These are phyloP conservation scores for Macrotyloma uniflorum DNA, from an alignment of 306 rosid species.

Conservation along the genomic window DNA sequence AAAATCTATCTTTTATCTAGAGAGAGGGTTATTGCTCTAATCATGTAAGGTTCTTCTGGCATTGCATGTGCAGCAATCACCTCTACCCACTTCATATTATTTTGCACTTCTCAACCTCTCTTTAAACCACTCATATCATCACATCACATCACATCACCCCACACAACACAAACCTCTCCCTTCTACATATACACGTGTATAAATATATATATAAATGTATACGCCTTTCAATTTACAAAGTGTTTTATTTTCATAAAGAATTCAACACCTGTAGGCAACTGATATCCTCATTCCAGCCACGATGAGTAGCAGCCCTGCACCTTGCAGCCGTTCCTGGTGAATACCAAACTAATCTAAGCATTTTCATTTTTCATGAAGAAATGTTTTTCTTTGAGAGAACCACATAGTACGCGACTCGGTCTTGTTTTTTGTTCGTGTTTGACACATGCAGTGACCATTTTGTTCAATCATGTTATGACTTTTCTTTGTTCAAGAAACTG, in stretches of 20 bases:
- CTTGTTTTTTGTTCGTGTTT: not conserved
- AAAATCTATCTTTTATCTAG: conserved; percentile 58
- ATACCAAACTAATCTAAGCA: not conserved
- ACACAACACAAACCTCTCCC: not conserved
- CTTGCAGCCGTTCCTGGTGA: conserved; percentile 88
- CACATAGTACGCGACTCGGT: too few relatives aligned
- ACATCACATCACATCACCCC: not conserved
- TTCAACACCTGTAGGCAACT: not conserved
- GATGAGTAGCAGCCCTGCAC: conserved; percentile 61
- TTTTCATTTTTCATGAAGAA: not conserved
- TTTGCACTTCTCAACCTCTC: conserved; percentile 43
- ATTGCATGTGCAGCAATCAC: conserved; percentile 81
- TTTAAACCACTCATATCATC: conserved; percentile 15
- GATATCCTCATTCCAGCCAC: conserved; percentile 2
- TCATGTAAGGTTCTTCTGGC: conserved; percentile 84
- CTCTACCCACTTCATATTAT: conserved; percentile 58
- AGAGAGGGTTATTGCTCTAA: conserved; percentile 51
- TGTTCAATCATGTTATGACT: not conserved
- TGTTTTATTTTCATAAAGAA: conserved; percentile 26
- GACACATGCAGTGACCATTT: not conserved
- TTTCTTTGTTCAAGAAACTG: not conserved
- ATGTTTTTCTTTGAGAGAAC: not conserved
- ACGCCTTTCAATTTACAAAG: not conserved
- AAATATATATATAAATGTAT: not conserved
- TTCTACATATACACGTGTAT: not conserved